Evolutionary conservation across 1,284 basidiomycete genomes (phyloP), one percentile per base, ranked within the genome.

Genomic region (Cryptococcus neoformans): DNA sequence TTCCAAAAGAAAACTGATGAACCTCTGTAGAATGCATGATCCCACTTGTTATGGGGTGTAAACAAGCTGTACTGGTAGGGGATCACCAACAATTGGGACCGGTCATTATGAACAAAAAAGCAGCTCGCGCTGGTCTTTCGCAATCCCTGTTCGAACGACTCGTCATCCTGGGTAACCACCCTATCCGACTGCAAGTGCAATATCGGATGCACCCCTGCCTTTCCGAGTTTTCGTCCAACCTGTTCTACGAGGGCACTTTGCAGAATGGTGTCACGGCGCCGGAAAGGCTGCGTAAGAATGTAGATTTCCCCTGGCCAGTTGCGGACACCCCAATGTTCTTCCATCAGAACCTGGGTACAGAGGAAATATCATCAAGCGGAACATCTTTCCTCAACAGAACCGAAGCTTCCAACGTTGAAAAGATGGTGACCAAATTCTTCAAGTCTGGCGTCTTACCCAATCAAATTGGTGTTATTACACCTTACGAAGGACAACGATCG

Each of bases 41-140:
- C 67, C 96, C 96, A 11, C 85, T 99, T 41, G 89, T 99, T 12
- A 87, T 98, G 70, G 96, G 96, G 35, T 98, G 94, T 78, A 99
- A 98, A 79, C 96, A 99, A 73, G 92, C 94, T 54, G 94, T 99
- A 35, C 86, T 99, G 51, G 96, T 99, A 51, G 96, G 96, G 52
- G 94, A 98, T 79, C 94, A 98, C 77, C 89, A 89, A 80, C 96
- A 99, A 83, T 87, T 99, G 49, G 96, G 96, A 1, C 96, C 96
- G 8, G 96, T 98, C 66, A 98, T 99, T 75, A 99, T 99, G 96
- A 99, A 98, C 85, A 99, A 98, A 84, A 98, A 99, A 76, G 96
- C 95, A 1, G 96, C 96, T 0, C 87, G 92, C 12, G 96, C 96
- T 0, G 96, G 96, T 36, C 83, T 99, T 45, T 97, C 93, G 0